Base-by-base conservation (phyloP, 441 rosid species). In the Flueggea neowawraea region DNA sequence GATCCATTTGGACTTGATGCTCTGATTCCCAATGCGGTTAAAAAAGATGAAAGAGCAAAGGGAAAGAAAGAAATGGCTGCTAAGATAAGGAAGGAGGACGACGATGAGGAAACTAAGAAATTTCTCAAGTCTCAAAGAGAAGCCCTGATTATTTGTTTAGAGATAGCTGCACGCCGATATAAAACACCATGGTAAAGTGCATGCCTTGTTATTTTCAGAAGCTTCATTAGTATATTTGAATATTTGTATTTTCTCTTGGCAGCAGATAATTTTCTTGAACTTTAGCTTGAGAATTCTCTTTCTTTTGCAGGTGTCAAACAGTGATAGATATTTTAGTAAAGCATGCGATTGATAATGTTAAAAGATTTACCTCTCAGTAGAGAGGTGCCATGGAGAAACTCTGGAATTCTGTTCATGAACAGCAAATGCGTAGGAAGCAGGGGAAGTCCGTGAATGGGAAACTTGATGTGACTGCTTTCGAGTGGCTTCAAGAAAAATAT, bases 1-100 rank as follows among this genome's bases (percentile, higher is more conserved):
- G 98, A 94, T 80, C 97, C 97, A 22, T 91, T 94, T 75, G 97
- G 98, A 47, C 98, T 94, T 0, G 90, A 94, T 65, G 85, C 93
- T 52, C 75, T 78, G 53, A 84, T 94, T 63, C 78, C 89, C 5
- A 73, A 73, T 65, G 52, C 70, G 33, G 75, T 58, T 41, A 90
- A 78, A 80, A 88, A 85, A 69, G 89, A 80, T 52, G 83, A 78
- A 60, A 84, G 63, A 68, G 53, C 68, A 16, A 90, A 83, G 82
- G 80, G 74, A 17, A 88, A 70, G 77, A 89, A 70, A 71, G 91
- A 78, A 54, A 55, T 60, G 50, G 50, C 69, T 10, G 56, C 70
- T 54, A 78, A 63, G 76, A 57, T 67, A 36, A 66, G 70, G 60
- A 85, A 73, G 45, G 82, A 74, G 43, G 96, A 83, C 63, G 89